Evolutionary conservation across 345 rosid species (phyloP), one percentile per base, ranked within the genome.

Genomic region (Dipteronia sinensis): DNA sequence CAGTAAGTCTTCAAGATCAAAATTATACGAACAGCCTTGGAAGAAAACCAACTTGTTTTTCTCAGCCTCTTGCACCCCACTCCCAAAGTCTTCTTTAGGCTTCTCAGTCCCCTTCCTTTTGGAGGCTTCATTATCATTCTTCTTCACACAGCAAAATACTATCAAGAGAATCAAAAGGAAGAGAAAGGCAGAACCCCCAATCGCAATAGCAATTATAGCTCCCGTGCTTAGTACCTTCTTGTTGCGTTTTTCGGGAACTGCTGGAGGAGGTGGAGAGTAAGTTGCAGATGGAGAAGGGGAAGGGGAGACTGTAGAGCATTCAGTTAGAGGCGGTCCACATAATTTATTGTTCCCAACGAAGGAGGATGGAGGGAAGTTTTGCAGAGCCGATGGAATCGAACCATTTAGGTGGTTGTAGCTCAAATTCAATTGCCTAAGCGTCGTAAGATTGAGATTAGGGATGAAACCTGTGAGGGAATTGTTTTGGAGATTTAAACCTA

Each of bases 11-110:
- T 94, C 98, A 4, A 96, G 94, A 80, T 96, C 98, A 51, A 93
- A 96, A 65, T 82, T 91, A 78, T 86, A 86, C 0, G 94, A 89
- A 77, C 90, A 87, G 13, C 97, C 99, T 83, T 88, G 95, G 69
- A 92, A 93, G 90, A 94, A 96, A 51, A 94, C 95, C 87, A 96
- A 79, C 90, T 91, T 91, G 92, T 96, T 94, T 87, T 94, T 96
- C 92, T 96, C 99, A 3, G 94, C 90, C 53, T 92, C 97, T 80
- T 92, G 98, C 72, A 92, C 94, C 20, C 98, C 97, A 80, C 99
- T 96, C 20, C 98, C 95, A 56, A 94, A 96, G 74, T 91, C 97
- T 77, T 94, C 97, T 64, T 85, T 87, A 0, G 94, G 88, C 76
- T 88, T 89, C 77, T 91, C 93, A 44, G 73, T 74, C 81, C 89